Percentiles rank a stretch among this genome's conserved stretches.
Evolutionary conservation across 208 protist genomes (phyloP).

Genomic region (Cochliopodium minus): DNA sequence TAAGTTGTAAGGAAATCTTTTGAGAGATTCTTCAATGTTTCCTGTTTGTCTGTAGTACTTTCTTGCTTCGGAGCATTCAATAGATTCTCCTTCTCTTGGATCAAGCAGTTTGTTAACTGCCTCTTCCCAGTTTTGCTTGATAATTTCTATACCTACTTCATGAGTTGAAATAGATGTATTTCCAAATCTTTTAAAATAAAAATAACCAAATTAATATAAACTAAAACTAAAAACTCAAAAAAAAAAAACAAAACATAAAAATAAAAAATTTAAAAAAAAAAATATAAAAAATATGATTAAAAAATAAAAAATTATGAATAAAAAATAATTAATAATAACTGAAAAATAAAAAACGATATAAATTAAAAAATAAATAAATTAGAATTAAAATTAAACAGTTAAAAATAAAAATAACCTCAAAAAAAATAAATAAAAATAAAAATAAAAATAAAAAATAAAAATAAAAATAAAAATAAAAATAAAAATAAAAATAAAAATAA

Average conservation of each 20-base stretch:
- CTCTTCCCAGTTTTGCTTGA: no score
- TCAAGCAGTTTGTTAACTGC: no score
- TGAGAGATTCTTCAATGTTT: no score
- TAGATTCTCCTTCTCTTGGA: no score
- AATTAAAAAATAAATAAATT: neutral
- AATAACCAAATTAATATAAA: constrained; percentile 3
- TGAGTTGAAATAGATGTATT: constrained; percentile 9
- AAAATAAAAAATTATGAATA: neutral
- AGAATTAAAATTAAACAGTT: neutral
- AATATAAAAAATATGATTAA: neutral
- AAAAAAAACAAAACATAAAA: neutral
- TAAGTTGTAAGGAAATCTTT: no score
- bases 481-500: constrained; percentile 5
- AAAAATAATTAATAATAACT: constrained; percentile 1
- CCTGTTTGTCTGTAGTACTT: no score
- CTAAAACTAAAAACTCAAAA: neutral
- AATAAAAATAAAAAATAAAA: constrained; percentile 3
- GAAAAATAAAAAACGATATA: constrained; percentile 1
- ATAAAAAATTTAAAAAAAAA: neutral
- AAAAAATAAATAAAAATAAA: constrained; percentile 5
- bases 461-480: constrained; percentile 3
- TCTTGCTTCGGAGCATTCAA: no score
- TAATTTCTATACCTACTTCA: no score
- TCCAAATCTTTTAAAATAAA: constrained; percentile 2
- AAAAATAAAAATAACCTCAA: constrained; percentile 1